Evolutionary conservation across 2,329 filamentous ascomycete genomes (phyloP), one percentile per base, ranked within the genome.

Genomic region (Exophiala aquamarina): DNA sequence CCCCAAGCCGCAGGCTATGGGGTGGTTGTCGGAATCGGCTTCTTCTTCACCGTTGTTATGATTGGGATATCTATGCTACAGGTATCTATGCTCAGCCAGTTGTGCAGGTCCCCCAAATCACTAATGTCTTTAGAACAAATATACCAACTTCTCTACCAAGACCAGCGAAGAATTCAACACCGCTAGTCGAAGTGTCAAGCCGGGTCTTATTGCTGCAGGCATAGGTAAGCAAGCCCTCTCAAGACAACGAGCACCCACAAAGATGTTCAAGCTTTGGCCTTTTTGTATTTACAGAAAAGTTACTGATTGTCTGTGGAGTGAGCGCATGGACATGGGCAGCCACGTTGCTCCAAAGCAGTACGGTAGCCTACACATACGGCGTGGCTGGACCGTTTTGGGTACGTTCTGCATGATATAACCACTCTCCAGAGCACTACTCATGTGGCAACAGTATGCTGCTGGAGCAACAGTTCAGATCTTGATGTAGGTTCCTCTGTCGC

Each of bases 151-250:
- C 41, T 47, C 91, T 64, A 73, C 90, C 3, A 89, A 93, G 65
- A 95, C 90, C 0, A 91, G 86, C 0, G 90, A 95, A 70, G 92
- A 91, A 82, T 95, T 95, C 75, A 90, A 80, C 56, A 95, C 89
- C 0, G 90, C 90, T 37, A 89, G 89, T 17, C 77, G 90, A 52
- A 90, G 87, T 2, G 87, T 95, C 56, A 95, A 95, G 64, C 89
- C 88, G 5, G 90, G 90, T 32, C 76, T 95, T 9, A 89, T 95
- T 1, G 87, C 88, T 6, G 87, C 87, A 3, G 90, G 89, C 11
- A 50, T 60, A 45, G 23, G 23, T 26, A 6, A 26, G 23, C 11
- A 26, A 6, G 11, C 11, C 11, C 23, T 11, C 6, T 6, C 23
- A 26, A 6, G 14, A 34, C 32, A 7, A 14, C 14, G 14, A 6